These are phyloP conservation scores for Ceratonia siliqua DNA, from an alignment of 306 rosid genomes.

Conservation along the genomic window DNA sequence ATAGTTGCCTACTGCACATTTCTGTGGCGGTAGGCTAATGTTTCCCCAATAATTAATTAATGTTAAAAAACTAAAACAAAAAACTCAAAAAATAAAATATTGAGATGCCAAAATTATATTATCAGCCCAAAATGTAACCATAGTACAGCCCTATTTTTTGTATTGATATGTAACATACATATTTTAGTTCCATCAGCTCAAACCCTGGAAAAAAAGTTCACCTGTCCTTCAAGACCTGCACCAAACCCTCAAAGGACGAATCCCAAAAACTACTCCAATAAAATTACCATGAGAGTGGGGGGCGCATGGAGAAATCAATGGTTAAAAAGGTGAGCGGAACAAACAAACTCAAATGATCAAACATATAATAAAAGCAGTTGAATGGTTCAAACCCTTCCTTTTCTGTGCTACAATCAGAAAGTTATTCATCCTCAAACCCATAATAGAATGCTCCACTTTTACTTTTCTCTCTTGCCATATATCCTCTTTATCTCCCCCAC, in stretches of 20 bases:
- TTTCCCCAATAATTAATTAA: no score
- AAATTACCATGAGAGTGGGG: neutral
- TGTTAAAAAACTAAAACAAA: no score
- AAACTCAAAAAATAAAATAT: no score
- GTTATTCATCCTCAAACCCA: slow-evolving; percentile 56
- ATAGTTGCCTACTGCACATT: no score
- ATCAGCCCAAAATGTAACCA: no score
- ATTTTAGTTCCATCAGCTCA: no score
- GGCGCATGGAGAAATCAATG: slow-evolving; percentile 33
- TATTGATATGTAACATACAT: no score
- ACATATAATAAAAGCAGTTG: slow-evolving; percentile 39
- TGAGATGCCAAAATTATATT: no score
- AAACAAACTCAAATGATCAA: slow-evolving; percentile 15
- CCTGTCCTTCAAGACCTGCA: neutral
- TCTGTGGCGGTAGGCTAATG: no score
- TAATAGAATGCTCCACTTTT: slow-evolving; percentile 43
- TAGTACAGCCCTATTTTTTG: no score
- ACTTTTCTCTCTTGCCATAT: slow-evolving; percentile 10
- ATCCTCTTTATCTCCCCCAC: no score
- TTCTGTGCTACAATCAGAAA: slow-evolving; percentile 63
- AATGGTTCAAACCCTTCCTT: slow-evolving; percentile 41
- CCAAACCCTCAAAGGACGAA: neutral
- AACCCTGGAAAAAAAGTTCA: no score
- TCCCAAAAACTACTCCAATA: neutral
- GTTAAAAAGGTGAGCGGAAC: slow-evolving; percentile 37